Evolutionary conservation across 805 yeast species (phyloP).

Genomic region (Ogataea pignaliae): DNA sequence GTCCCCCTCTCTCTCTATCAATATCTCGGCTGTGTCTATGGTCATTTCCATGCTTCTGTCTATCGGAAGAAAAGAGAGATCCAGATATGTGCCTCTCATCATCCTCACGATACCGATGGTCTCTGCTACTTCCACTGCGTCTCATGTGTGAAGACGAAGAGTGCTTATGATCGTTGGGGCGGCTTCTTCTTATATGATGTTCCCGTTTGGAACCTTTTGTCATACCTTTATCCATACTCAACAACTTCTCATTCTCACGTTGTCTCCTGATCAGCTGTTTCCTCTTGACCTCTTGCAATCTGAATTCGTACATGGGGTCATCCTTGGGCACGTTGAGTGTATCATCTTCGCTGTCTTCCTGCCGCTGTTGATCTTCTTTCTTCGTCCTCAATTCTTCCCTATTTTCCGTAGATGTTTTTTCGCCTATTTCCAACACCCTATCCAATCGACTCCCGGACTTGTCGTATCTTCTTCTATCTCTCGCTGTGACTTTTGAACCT

Average conservation of each 20-base stretch:
- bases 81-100: background rate
- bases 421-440: constrained; percentile 20
- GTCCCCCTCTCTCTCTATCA: background rate
- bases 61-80: background rate
- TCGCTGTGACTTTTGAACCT: background rate
- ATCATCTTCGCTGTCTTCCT: background rate
- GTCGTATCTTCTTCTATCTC: background rate
- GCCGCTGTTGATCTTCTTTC: constrained; percentile 7
- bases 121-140: background rate
- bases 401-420: constrained; percentile 2
- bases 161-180: too few relatives aligned
- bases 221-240: constrained; percentile 2
- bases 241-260: constrained; percentile 4
- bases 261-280: constrained; percentile 6
- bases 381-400: constrained; percentile 1
- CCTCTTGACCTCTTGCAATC: constrained; percentile 25
- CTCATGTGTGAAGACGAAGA: background rate
- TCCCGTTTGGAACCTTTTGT: background rate
- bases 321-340: constrained; percentile 26
- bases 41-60: background rate
- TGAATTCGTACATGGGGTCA: constrained; percentile 50
- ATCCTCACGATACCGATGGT: background rate
- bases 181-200: too few relatives aligned
- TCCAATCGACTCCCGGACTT: constrained; percentile 8
- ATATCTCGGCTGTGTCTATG: background rate